Evolutionary conservation across 1,139 yeast genomes (phyloP), one percentile per base, ranked within the genome.

Genomic region (Candida anutae): DNA sequence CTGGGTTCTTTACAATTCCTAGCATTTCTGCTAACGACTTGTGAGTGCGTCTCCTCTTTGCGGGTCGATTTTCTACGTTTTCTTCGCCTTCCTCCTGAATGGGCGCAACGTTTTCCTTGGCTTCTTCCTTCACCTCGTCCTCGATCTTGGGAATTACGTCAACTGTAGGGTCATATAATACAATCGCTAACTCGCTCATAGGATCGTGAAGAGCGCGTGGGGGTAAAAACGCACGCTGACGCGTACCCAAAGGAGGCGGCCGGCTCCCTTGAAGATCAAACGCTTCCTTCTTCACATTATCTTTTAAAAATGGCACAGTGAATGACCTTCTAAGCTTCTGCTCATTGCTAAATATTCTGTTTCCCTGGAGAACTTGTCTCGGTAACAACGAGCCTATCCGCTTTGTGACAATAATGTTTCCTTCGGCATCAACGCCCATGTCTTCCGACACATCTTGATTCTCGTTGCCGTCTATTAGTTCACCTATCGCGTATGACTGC

Each of bases 131-230:
- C 26, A 55, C 63, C 17, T 65, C 71, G 28, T 61, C 72, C 25
- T 59, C 58, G 13, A 57, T 43, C 25, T 55, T 63, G 0, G 77
- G 77, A 21, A 74, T 72, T 13, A 68, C 64, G 45, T 83, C 94
- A 4, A 88, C 78, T 0, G 97, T 84, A 0, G 99, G 99, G 49
- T 90, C 99, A 46, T 85, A 90, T 26, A 90, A 62, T 2, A 90
- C 97, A 30, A 93, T 85, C 1, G 98, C 97, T 48, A 85, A 79
- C 50, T 90, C 97, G 36, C 81, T 85, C 29, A 79, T 69, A 0
- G 99, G 98, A 54, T 90, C 98, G 48, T 88, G 94, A 12, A 90
- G 63, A 0, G 98, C 94, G 33, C 90, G 61, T 3, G 98, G 95
- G 11, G 87, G 84, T 26, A 83, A 53, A 3, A 74, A 65, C 1